Conservation (phyloP, 805 yeast genomes). For the Wickerhamomyces ciferrii region DNA sequence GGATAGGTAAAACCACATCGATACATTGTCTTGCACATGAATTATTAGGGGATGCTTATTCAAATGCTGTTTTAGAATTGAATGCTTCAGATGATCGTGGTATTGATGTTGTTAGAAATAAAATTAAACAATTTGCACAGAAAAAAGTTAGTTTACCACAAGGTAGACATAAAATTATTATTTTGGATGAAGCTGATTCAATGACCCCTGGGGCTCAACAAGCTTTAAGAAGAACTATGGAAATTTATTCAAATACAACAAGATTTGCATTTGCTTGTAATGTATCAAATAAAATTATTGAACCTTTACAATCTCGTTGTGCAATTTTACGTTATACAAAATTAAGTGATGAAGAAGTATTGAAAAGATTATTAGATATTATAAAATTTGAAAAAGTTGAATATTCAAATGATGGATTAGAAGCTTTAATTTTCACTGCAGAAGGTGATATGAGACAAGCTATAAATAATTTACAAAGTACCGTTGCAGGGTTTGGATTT, state of each 20-base stretch:
- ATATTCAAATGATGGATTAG: conserved; percentile 83
- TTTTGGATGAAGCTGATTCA: conserved; percentile 92
- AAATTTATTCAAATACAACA: conserved; percentile 89
- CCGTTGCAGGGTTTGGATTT: conserved; percentile 87
- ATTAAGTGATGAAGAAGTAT: conserved; percentile 79
- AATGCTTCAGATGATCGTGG: conserved; percentile 98
- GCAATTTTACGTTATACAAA: conserved; percentile 85
- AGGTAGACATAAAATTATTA: conserved; percentile 89
- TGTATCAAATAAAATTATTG: conserved; percentile 90
- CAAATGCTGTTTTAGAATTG: conserved; percentile 84
- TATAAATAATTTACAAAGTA: conserved; percentile 86
- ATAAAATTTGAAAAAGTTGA: conserved; percentile 65
- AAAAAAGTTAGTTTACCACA: conserved; percentile 83
- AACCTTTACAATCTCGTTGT: conserved; percentile 94
- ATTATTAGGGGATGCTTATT: conserved; percentile 64
- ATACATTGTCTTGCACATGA: conserved; percentile 86
- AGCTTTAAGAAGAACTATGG: conserved; percentile 93
- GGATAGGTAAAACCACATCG: conserved; percentile 96
- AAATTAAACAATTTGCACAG: conserved; percentile 94
- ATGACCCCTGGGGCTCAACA: conserved; percentile 98
- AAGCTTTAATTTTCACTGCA: conserved; percentile 89
- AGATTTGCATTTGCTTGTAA: conserved; percentile 99
- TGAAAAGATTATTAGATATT: conserved; percentile 69
- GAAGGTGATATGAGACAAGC: conserved; percentile 99
- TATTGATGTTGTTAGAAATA: conserved; percentile 90